Percentiles rank a stretch among this genome's conserved stretches.
phyloP scores from a whole-genome alignment of 1,284 basidiomycete genomes.

The Takashimella koratensis region DNA sequence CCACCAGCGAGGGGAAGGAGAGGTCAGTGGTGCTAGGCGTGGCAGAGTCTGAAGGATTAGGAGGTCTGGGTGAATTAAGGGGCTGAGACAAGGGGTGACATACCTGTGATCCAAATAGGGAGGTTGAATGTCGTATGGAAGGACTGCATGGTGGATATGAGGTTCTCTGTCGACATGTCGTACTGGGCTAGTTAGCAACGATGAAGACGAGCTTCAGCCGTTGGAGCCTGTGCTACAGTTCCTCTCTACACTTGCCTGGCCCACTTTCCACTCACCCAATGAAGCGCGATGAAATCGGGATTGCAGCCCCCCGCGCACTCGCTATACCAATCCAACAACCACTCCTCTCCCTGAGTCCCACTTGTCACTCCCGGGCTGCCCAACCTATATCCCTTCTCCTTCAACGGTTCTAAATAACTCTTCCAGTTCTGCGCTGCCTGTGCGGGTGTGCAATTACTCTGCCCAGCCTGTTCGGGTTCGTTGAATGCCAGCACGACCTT shows the following conservation, averaged over 20 bases:
- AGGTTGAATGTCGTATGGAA: slow-evolving; percentile 56
- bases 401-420: slow-evolving; percentile 30
- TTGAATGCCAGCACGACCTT: slow-evolving; percentile 32
- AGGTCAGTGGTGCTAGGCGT: too few relatives aligned
- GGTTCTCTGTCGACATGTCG: slow-evolving; percentile 53
- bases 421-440: slow-evolving; percentile 27
- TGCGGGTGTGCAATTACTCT: slow-evolving; percentile 25
- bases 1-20: not conserved
- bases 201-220: not conserved
- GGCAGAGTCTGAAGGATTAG: too few relatives aligned
- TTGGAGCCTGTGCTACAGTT: not conserved
- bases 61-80: not conserved
- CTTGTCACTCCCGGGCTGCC: slow-evolving; percentile 52
- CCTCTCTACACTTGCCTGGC: slow-evolving; percentile 1
- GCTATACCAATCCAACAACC: slow-evolving; percentile 50
- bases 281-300: slow-evolving; percentile 52
- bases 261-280: slow-evolving; percentile 30
- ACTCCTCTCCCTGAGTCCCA: slow-evolving; percentile 49
- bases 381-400: slow-evolving; percentile 41
- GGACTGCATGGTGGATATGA: slow-evolving; percentile 56
- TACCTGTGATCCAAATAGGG: slow-evolving; percentile 65
- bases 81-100: slow-evolving; percentile 58
- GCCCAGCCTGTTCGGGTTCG: slow-evolving; percentile 26
- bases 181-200: too few relatives aligned
- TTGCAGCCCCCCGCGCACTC: slow-evolving; percentile 50